Conservation (phyloP, 2,329 filamentous ascomycete species). For the Fonsecaea multimorphosa region DNA sequence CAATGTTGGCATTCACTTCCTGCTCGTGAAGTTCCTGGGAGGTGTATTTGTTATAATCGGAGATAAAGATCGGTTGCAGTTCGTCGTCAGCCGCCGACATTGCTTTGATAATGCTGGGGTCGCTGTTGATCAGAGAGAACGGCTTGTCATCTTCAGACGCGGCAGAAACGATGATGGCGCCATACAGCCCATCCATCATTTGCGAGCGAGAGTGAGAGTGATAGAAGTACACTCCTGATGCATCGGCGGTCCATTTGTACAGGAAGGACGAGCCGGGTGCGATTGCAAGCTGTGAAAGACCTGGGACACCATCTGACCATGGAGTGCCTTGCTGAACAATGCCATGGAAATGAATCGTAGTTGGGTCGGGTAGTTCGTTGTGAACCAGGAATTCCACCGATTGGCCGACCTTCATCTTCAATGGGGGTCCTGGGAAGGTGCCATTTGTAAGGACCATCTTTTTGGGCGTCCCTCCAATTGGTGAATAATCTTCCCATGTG, state of each 20-base stretch:
- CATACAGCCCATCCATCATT: constrained; percentile 72
- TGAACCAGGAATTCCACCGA: constrained; percentile 70
- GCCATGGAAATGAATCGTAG: constrained; percentile 78
- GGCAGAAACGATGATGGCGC: constrained; percentile 65
- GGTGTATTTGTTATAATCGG: constrained; percentile 64
- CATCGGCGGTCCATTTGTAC: constrained; percentile 62
- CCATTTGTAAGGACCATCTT: constrained; percentile 74
- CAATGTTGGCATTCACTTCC: constrained; percentile 43
- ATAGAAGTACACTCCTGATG: constrained; percentile 67
- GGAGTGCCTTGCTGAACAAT: constrained; percentile 78
- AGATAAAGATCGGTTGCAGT: constrained; percentile 58
- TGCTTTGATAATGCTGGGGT: constrained; percentile 50
- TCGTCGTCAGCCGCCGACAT: constrained; percentile 59
- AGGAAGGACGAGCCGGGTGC: constrained; percentile 67
- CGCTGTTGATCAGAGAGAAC: constrained; percentile 57
- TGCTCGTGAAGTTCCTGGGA: constrained; percentile 53
- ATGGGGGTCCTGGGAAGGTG: constrained; percentile 74
- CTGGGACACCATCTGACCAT: constrained; percentile 74
- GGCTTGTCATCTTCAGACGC: constrained; percentile 51
- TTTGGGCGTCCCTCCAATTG: constrained; percentile 54
- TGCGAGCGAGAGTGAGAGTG: constrained; percentile 70
- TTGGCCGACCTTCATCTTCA: constrained; percentile 76
- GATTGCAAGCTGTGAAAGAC: constrained; percentile 71
- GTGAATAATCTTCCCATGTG: constrained; percentile 46
- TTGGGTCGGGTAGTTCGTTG: constrained; percentile 69